Base-by-base conservation (phyloP, 176 grass and related monocot species). In the Alopecurus myosuroides region DNA sequence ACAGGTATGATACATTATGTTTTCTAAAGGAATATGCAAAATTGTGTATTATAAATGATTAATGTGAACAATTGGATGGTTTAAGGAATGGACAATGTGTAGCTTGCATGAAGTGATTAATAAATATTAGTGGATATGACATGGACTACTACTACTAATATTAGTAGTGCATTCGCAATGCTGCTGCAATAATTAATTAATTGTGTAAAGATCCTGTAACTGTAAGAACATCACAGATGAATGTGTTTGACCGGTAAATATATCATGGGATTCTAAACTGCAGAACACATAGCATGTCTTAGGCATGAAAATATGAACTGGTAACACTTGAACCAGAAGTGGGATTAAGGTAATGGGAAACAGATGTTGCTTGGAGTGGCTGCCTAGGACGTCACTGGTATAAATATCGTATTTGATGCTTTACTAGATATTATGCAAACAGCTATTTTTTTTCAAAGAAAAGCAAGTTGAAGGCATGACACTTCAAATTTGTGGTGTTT, bases 401-500 rank as follows among this genome's bases (percentile, higher is more conserved):
- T 78, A 30, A 79, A 74, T 88, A 51, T 5, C 13, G 12, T 75
- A 75, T 62, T 46, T 81, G 30, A 36, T 67, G 23, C 31, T 61
- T 83, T 58, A 67, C 44, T n/a, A 52, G 11, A 56, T 53, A 23
- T 78, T 56, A 11, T 20, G 42, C 26, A 70, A 72, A 7, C 56
- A 44, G 29, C 19, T 57, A 53, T 67, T 15, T 41, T 44, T 44
- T 74, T 8, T 71, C 34, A 79, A 46, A 40, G 39, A 55, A 86
- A 78, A 78, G 30, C 42, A 90, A 78, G 12, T 65, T 71, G 25
- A 78, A 74, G 63, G 11, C 73, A 63, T 44, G 22, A 2, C n/a
- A 78, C 22, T 86, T 70, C 19, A 71, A 82, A 70, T 51, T 13
- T 82, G 13, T 84, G 84, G 20, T 85, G 55, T 72, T 89, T 77